Evolutionary conservation across 2,329 filamentous ascomycete genomes (phyloP).

Genomic region (Aspergillus vadensis): DNA sequence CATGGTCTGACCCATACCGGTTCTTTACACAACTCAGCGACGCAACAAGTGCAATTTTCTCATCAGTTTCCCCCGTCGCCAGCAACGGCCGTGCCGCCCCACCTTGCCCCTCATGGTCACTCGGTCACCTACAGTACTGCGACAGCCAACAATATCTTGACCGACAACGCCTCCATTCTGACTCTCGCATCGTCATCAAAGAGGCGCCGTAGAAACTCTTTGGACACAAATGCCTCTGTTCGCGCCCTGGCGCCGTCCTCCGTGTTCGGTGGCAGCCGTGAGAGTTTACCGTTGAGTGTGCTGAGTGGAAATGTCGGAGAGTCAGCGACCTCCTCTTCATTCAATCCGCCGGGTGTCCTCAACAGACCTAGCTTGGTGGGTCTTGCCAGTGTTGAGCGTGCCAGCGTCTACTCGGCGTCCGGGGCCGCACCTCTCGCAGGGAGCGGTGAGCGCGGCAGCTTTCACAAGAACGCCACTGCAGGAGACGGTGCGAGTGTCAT

Average conservation of each 20-base stretch:
- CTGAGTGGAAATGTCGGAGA: conserved; percentile 57
- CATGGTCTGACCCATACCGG: conserved; percentile 37
- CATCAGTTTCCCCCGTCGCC: conserved; percentile 63
- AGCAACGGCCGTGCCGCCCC: conserved; percentile 62
- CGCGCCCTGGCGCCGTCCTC: conserved; percentile 65
- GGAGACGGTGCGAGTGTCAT: conserved; percentile 76
- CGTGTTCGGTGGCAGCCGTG: conserved; percentile 64
- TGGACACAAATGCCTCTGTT: conserved; percentile 68
- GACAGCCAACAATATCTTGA: conserved; percentile 65
- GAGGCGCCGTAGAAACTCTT: conserved; percentile 62
- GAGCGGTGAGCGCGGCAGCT: conserved; percentile 76
- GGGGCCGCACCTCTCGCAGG: conserved; percentile 62
- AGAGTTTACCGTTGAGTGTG: conserved; percentile 64
- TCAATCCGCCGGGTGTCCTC: conserved; percentile 42
- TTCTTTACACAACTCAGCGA: conserved; percentile 41
- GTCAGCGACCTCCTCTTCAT: conserved; percentile 44
- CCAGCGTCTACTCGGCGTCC: conserved; percentile 74
- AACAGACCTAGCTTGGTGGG: conserved; percentile 56
- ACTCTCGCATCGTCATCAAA: conserved; percentile 67
- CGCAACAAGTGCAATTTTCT: conserved; percentile 55
- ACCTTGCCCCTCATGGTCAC: conserved; percentile 55
- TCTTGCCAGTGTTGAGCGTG: conserved; percentile 60
- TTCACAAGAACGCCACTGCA: conserved; percentile 58
- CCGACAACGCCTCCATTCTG: conserved; percentile 66
- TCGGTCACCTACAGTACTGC: conserved; percentile 61